Evolutionary conservation across 805 yeast genomes (phyloP).

Genomic region (Tetrapisispora arboricola): DNA sequence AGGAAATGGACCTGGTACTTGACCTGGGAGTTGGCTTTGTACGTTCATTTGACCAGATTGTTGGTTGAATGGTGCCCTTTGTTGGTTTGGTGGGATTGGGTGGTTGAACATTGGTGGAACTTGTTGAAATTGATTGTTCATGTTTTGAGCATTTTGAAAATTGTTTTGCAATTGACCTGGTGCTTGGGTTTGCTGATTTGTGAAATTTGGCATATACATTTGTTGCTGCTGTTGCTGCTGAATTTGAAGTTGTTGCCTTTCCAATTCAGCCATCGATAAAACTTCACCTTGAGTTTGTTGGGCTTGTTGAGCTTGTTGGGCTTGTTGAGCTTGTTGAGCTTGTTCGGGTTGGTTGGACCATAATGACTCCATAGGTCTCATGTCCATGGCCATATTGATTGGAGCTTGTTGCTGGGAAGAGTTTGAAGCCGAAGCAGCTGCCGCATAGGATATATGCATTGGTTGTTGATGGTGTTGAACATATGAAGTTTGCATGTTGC

Average conservation of each 20-base stretch:
- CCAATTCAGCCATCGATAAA: slow-evolving; percentile 73
- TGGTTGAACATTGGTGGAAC: slow-evolving; percentile 1
- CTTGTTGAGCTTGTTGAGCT: not conserved
- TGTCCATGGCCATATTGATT: slow-evolving; percentile 20
- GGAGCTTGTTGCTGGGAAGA: slow-evolving; percentile 3
- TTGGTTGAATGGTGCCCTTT: slow-evolving; percentile 4
- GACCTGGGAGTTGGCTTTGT: not conserved
- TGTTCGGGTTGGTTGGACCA: slow-evolving; percentile 36
- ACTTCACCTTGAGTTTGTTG: slow-evolving; percentile 32
- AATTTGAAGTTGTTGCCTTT: slow-evolving; percentile 40
- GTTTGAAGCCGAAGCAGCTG: slow-evolving; percentile 19
- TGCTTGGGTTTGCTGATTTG: slow-evolving; percentile 22
- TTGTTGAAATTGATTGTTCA: slow-evolving; percentile 4
- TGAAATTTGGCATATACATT: slow-evolving; percentile 18
- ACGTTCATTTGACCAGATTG: slow-evolving; percentile 1
- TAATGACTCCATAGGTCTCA: slow-evolving; percentile 63
- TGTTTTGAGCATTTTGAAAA: slow-evolving; percentile 5
- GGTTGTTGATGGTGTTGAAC: not conserved
- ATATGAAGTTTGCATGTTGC: not conserved
- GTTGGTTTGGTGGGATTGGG: slow-evolving; percentile 4
- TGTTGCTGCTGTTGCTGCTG: slow-evolving; percentile 18
- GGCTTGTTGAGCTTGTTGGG: too few species aligned
- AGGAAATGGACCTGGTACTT: not conserved
- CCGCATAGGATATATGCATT: slow-evolving; percentile 18
- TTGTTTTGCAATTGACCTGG: slow-evolving; percentile 18